phyloP scores from a whole-genome alignment of 345 rosid species.

The Camelina hispida region DNA sequence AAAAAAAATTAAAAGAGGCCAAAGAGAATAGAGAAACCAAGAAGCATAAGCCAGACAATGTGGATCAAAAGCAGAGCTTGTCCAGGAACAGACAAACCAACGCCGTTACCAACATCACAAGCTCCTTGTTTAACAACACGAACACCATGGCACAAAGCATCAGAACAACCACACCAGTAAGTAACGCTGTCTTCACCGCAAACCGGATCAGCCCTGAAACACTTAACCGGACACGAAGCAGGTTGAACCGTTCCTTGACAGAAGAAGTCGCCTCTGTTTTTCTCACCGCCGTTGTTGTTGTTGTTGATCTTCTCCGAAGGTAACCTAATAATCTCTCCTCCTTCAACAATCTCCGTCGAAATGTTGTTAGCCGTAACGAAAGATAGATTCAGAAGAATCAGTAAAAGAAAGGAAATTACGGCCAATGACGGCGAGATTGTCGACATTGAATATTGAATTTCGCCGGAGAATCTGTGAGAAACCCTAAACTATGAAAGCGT shows the following conservation, averaged over 20 bases:
- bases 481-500: constrained; percentile 10
- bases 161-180: constrained; percentile 96
- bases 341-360: constrained; percentile 6
- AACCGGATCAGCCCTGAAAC: constrained; percentile 87
- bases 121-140: constrained; percentile 68
- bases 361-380: constrained; percentile 8
- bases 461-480: constrained; percentile 22
- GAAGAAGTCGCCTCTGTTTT: constrained; percentile 25
- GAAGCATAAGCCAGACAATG: constrained; percentile 85
- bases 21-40: constrained; percentile 80
- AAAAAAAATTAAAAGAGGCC: constrained; percentile 62
- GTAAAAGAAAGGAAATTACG: constrained; percentile 6
- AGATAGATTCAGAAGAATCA: constrained; percentile 16
- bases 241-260: constrained; percentile 46
- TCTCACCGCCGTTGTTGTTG: not conserved
- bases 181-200: constrained; percentile 88
- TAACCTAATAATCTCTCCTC: constrained; percentile 40
- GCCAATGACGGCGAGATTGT: constrained; percentile 35
- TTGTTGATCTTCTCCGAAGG: constrained; percentile 43
- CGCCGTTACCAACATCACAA: constrained; percentile 79
- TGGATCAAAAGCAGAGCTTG: constrained; percentile 91
- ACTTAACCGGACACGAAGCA: constrained; percentile 72
- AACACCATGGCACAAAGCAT: constrained; percentile 75
- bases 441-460: constrained; percentile 37
- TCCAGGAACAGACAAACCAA: constrained; percentile 75